Base-by-base conservation (phyloP, 768 basidiomycete genomes). In the Rhodocollybia butyracea region DNA sequence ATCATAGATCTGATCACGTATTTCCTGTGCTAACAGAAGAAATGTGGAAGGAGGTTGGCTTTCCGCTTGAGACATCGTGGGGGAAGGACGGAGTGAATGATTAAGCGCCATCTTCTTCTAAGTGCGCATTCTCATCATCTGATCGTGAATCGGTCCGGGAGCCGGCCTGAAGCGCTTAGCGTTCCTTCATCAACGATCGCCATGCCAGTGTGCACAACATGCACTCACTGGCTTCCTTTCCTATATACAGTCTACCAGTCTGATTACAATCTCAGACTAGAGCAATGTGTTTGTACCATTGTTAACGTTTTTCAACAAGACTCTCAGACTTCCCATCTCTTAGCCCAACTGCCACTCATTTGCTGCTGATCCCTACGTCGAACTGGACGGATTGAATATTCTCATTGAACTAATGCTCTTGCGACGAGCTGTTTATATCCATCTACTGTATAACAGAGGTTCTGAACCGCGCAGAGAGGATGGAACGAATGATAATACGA, bases 331-430 rank as follows among this genome's bases (percentile, higher is more conserved):
- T 36, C 29, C 31, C 24, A 12, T 31, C 22, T 26, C 17, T 57
- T 32, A 89, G 88, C 69, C 73, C 24, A 72, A 72, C 52, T 90
- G 89, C 63, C 77, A 76, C 34, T 70, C 73, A 26, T 91, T 93
- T 63, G 90, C 85, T 0, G 90, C 85, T 0, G 92, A 94, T 69
- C 89, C 89, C 55, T 94, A 93, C 61, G 89, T 93, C 57, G 91
- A 94, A 65, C 86, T 93, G 58, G 90, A 93, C 66, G 72, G 76
- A 0, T 70, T 93, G 57, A 86, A 83, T 1, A 72, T 93, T 19
- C 70, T 89, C 5, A 76, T 94, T 38, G 92, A 94, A 70, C 77
- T 94, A 2, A 87, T 94, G 48, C 76, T 94, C 22, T 76, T 94
- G 22, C 93, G 93, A 68, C 72, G 86, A 34, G 91, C 82, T 12